Base-by-base conservation (phyloP, 345 rosid species). In the Arabis alpina region DNA sequence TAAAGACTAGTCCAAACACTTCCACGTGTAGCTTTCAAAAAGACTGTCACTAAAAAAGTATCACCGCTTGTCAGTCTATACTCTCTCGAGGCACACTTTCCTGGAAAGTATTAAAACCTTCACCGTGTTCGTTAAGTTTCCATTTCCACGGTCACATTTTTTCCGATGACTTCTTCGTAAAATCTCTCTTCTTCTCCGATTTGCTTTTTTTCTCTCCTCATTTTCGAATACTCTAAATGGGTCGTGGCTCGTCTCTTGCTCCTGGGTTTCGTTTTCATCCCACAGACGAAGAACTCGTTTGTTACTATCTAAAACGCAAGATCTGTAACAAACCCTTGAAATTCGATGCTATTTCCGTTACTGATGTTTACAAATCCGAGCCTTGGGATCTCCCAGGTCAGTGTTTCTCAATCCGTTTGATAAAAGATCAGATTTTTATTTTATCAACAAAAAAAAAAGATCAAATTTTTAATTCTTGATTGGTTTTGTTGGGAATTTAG, bases 311-410 rank as follows among this genome's bases (percentile, higher is more conserved):
- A 14, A 89, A 84, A 32, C 84, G 95, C 68, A 93, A 91, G 82
- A 83, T 87, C 80, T 77, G 83, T 62, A 80, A 86, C 51, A 91
- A 80, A 70, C 91, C 91, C 43, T 81, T 86, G 40, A 84, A 88
- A 12, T 78, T 87, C 30, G 89, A 93, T 66, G 80, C 92, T 12
- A 91, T 93, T 61, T 84, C 93, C 48, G 94, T 84, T 48, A 54
- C 82, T 23, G 93, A 93, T 70, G 69, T 93, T 39, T 93, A 93
- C 79, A 91, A 82, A 68, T 72, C 85, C 59, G 97, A 91, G 80
- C 98, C 97, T 0, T 93, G 98, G 98, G 98, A 94, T 74, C 97
- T 94, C 6, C 99, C 99, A 10, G 87, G 95, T 91, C 48, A 56
- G 50, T n/a, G 19, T 24, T 24, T 11, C 23, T 24, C 32, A 54